A percentile compares a stretch with the other conserved stretches of the same genome.
phyloP scores from a whole-genome alignment of 768 basidiomycete genomes.

The Exidia glandulosa region DNA sequence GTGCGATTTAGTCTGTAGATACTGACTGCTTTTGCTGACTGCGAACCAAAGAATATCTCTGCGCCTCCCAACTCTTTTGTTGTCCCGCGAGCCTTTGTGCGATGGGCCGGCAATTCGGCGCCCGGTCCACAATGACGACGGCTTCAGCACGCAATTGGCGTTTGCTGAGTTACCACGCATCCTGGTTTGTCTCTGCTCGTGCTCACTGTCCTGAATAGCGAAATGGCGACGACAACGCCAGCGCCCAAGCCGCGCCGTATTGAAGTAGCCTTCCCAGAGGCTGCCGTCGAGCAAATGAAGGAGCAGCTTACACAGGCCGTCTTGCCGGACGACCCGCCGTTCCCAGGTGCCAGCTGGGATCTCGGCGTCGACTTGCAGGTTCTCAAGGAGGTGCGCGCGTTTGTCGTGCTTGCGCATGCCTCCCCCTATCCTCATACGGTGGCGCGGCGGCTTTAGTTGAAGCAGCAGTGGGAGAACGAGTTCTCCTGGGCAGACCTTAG shows the following conservation, averaged over 20 bases:
- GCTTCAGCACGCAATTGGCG: no score
- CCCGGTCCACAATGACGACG: no score
- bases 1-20: no score
- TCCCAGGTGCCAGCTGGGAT: constrained; percentile 2
- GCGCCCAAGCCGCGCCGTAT: not conserved
- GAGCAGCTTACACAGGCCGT: not conserved
- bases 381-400: not conserved
- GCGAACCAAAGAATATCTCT: no score
- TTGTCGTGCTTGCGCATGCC: not conserved
- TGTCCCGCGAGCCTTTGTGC: no score
- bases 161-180: no score
- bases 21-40: no score
- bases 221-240: not conserved
- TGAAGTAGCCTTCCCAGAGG: not conserved
- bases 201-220: not conserved
- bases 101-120: no score
- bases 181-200: no score
- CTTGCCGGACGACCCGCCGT: constrained; percentile 2
- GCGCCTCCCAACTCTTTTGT: no score
- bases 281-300: constrained; percentile 3
- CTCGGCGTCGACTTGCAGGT: constrained; percentile 5
- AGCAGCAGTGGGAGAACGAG: constrained; percentile 4
- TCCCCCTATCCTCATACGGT: not conserved
- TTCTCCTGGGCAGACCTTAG: constrained; percentile 5
- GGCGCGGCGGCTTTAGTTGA: no score